Evolutionary conservation across 495 filamentous ascomycete species (phyloP).

Genomic region (Hypoxylon fuscum): DNA sequence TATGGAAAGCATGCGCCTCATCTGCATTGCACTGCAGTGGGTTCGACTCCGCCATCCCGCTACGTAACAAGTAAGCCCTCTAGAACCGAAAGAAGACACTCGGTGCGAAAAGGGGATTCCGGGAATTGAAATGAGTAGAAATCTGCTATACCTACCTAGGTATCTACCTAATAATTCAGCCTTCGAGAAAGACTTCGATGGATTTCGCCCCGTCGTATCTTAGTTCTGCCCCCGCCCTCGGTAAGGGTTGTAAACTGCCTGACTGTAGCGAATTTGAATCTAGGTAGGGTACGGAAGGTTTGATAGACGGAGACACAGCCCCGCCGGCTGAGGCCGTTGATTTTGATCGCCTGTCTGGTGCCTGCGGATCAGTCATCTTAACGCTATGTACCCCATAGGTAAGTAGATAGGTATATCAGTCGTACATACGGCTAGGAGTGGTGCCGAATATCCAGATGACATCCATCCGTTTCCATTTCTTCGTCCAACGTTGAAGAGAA

Average conservation of each 20-base stretch:
- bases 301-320: conserved; percentile 31
- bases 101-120: conserved; percentile 5
- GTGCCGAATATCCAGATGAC: conserved; percentile 32
- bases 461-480: conserved; percentile 8
- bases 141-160: conserved; percentile 20
- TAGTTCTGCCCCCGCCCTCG: conserved; percentile 28
- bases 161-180: conserved; percentile 21
- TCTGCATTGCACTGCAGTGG: conserved; percentile 11
- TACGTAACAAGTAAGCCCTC: conserved; percentile 9
- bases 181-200: conserved; percentile 30
- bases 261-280: background rate
- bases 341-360: conserved; percentile 36
- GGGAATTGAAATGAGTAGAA: conserved; percentile 3
- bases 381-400: background rate
- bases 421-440: conserved; percentile 25
- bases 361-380: conserved; percentile 30
- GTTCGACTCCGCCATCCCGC: conserved; percentile 17
- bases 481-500: conserved; percentile 12
- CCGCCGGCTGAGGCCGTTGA: conserved; percentile 23
- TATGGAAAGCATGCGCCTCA: conserved; percentile 26
- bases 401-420: conserved; percentile 13
- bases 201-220: conserved; percentile 12
- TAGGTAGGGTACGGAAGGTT: conserved; percentile 16
- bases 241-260: too few relatives aligned
- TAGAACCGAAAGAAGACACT: conserved; percentile 2